These are phyloP conservation scores for Dryadomyces quercus-mongolicae DNA, from an alignment of 2,329 filamentous ascomycete genomes.

Conservation along the genomic window DNA sequence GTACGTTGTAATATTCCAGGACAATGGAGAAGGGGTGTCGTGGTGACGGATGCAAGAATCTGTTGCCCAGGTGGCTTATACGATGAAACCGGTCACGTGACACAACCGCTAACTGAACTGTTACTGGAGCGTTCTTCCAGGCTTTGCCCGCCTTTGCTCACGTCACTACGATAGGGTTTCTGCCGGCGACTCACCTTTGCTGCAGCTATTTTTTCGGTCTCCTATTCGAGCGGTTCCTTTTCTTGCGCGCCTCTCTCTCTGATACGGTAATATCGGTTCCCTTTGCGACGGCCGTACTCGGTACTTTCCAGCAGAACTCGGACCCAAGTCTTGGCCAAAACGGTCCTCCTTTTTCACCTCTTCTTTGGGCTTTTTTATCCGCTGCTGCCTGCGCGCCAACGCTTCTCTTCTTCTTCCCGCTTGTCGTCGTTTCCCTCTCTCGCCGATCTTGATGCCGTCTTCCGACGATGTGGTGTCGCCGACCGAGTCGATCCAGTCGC, in stretches of 20 bases:
- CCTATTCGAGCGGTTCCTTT: too few relatives aligned
- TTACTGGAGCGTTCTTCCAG: background rate
- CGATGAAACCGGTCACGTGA: background rate
- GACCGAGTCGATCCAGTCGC: constrained; percentile 55
- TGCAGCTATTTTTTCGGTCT: too few relatives aligned
- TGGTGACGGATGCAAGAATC: too few relatives aligned
- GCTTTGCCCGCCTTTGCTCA: background rate
- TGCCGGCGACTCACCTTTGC: background rate
- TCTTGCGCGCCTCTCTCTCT: too few relatives aligned
- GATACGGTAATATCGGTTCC: too few relatives aligned
- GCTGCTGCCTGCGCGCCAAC: too few relatives aligned
- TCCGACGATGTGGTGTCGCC: constrained; percentile 50
- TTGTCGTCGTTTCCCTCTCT: background rate
- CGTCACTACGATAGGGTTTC: background rate
- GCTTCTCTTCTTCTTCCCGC: background rate
- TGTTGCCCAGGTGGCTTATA: background rate
- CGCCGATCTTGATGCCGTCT: constrained; percentile 49
- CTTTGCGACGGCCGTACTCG: too few relatives aligned
- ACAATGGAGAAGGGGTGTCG: too few relatives aligned
- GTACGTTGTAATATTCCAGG: too few relatives aligned
- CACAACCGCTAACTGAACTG: background rate
- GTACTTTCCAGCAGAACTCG: too few relatives aligned
- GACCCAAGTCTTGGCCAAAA: too few relatives aligned
- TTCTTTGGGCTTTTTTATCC: background rate
- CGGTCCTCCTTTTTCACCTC: background rate